Evolutionary conservation across 129 eudicot genomes (phyloP).

Genomic region (sunflower (Helianthus annuus)): HanXRQr2.0-SUNRISE NC_035441.2:33611379-33611878

Average conservation of each 20-base stretch:
- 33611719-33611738: constrained; percentile 70
- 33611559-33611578: too few relatives aligned
- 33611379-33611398: too few relatives aligned
- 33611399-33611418: too few relatives aligned
- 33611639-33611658: background rate
- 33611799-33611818: constrained; percentile 63
- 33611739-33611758: constrained; percentile 54
- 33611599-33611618: too few relatives aligned
- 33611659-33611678: background rate
- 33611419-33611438: too few relatives aligned
- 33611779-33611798: constrained; percentile 59
- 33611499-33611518: too few relatives aligned
- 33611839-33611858: constrained; percentile 50
- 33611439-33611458: too few relatives aligned
- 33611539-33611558: too few relatives aligned
- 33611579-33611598: too few relatives aligned
- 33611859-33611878: constrained; percentile 52
- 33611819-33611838: constrained; percentile 66
- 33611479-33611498: too few relatives aligned
- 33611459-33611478: too few relatives aligned
- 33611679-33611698: constrained; percentile 55
- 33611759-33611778: constrained; percentile 81
- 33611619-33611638: constrained; percentile 17
- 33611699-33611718: constrained; percentile 27
- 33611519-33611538: too few relatives aligned